Evolutionary conservation across 2,329 filamentous ascomycete genomes (phyloP).

Genomic region (Monosporascus sp.): DNA sequence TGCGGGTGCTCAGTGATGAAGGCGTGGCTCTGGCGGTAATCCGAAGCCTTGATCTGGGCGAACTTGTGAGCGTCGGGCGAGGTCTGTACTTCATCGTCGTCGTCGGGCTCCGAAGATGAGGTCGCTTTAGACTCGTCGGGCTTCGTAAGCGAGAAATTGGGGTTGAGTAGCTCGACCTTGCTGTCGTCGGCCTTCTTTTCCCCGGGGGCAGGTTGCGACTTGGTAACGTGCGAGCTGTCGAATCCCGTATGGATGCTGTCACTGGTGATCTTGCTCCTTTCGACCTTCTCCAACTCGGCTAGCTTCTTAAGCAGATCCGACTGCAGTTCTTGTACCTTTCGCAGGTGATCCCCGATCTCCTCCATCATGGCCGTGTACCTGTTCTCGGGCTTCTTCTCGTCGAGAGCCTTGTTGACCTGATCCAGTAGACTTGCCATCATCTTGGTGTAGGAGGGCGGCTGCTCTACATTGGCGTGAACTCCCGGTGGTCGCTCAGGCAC

Average conservation of each 20-base stretch:
- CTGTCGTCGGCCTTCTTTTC: slow-evolving; percentile 44
- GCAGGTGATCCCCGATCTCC: slow-evolving; percentile 71
- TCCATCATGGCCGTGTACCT: slow-evolving; percentile 71
- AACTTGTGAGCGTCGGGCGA: slow-evolving; percentile 77
- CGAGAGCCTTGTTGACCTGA: slow-evolving; percentile 80
- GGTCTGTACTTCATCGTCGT: slow-evolving; percentile 70
- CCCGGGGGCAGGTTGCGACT: slow-evolving; percentile 27
- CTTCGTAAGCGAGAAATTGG: slow-evolving; percentile 40
- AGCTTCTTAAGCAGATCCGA: slow-evolving; percentile 69
- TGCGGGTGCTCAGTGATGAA: slow-evolving; percentile 76
- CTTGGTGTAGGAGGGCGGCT: slow-evolving; percentile 80
- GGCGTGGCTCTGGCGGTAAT: slow-evolving; percentile 67
- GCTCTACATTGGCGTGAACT: slow-evolving; percentile 69
- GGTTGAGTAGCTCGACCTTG: slow-evolving; percentile 72
- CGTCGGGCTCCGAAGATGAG: slow-evolving; percentile 33
- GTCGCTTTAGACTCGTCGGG: slow-evolving; percentile 17
- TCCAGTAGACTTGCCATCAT: slow-evolving; percentile 98
- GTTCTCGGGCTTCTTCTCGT: slow-evolving; percentile 66
- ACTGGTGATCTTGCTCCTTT: slow-evolving; percentile 87
- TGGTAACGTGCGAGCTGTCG: slow-evolving; percentile 71
- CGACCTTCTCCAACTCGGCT: slow-evolving; percentile 76
- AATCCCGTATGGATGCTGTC: slow-evolving; percentile 86
- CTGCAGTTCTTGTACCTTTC: slow-evolving; percentile 74
- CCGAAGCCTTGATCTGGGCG: slow-evolving; percentile 67
- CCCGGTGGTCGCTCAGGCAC: slow-evolving; percentile 72